These are phyloP conservation scores for Verticillium nonalfalfae DNA, from an alignment of 2,329 filamentous ascomycete species.

Conservation along the genomic window DNA sequence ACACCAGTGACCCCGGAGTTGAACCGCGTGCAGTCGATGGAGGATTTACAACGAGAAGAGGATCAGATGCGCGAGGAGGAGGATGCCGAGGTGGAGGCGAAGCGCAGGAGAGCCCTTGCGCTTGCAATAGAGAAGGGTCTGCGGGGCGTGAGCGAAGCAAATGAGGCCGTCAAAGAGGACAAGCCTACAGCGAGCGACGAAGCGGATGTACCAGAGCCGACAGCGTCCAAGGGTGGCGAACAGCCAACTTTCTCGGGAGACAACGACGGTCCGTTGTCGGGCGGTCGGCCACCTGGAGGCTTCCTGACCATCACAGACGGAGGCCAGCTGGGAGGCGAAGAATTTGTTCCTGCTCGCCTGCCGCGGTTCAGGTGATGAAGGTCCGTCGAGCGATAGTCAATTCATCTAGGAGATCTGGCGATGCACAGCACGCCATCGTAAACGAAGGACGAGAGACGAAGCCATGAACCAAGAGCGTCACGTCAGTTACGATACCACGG, in stretches of 20 bases:
- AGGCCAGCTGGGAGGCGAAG: conserved; percentile 9
- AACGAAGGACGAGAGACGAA: not conserved
- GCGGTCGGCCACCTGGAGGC: not conserved
- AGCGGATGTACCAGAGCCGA: conserved; percentile 10
- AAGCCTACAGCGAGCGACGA: conserved; percentile 21
- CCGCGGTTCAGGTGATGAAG: conserved; percentile 41
- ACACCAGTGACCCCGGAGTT: conserved; percentile 27
- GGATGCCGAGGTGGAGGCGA: conserved; percentile 44
- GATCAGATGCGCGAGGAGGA: conserved; percentile 43
- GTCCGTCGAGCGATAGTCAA: not conserved
- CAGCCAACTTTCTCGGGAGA: conserved; percentile 1
- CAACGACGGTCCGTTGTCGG: not conserved
- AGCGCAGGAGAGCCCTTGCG: conserved; percentile 43
- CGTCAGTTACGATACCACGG: conserved; percentile 10
- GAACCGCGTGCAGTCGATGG: conserved; percentile 36
- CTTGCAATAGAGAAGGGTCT: conserved; percentile 46
- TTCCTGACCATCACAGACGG: not conserved
- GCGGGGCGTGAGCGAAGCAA: conserved; percentile 16
- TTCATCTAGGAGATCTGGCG: not conserved
- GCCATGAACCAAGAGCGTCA: conserved; percentile 1
- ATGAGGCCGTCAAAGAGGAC: conserved; percentile 25
- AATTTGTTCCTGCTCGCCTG: conserved; percentile 53
- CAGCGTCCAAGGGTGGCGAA: not conserved
- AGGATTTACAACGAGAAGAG: conserved; percentile 49
- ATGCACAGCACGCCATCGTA: not conserved